Evolutionary conservation across 495 filamentous ascomycete species (phyloP), one percentile per base, ranked within the genome.

Genomic region (Entonaema liquescens): DNA sequence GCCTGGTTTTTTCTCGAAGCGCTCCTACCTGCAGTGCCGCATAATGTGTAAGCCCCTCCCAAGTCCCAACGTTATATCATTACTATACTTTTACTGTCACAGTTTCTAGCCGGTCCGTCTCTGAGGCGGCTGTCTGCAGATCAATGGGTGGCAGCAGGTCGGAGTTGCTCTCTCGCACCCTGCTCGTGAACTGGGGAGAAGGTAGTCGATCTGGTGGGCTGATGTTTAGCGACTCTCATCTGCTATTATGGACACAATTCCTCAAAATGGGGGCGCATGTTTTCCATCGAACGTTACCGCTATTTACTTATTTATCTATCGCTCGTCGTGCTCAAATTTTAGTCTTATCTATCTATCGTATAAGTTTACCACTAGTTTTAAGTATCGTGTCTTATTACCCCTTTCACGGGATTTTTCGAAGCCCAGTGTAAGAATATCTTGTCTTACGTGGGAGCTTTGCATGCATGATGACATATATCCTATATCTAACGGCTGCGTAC

Each of bases 11-110:
- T 5, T 40, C 38, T 42, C 40, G 40, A 68, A 59, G 55, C 64
- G 53, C 47, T 50, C 59, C 49, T 63, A 59, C 50, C 64, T 57
- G 19, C 25, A 68, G 47, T 36, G 44, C 64, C 33, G 17, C 58
- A 40, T 56, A 54, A 40, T 68, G 26, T 58, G 56, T 38, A 52
- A 61, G 33, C 62, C 47, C n/a, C 47, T 61, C 55, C 26, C 44
- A 52, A 53, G 53, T 40, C 8, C 38, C 19, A 23, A 61, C 25
- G 36, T 9, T 61, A 68, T 66, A 52, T 54, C 44, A 73, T 69
- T 66, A 72, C 65, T 53, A 35, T 65, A 66, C 28, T 12, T 49
- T 64, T 64, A 44, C 61, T 66, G 70, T 73, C 70, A 73, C 36
- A 17, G 42, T 65, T 66, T 59, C 65, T 29, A 33, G 33, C 56